Percentiles rank a stretch among this genome's conserved stretches.
Evolutionary conservation across 139 green algal species (phyloP).

Genomic region (Yamagishiella unicocca): DNA sequence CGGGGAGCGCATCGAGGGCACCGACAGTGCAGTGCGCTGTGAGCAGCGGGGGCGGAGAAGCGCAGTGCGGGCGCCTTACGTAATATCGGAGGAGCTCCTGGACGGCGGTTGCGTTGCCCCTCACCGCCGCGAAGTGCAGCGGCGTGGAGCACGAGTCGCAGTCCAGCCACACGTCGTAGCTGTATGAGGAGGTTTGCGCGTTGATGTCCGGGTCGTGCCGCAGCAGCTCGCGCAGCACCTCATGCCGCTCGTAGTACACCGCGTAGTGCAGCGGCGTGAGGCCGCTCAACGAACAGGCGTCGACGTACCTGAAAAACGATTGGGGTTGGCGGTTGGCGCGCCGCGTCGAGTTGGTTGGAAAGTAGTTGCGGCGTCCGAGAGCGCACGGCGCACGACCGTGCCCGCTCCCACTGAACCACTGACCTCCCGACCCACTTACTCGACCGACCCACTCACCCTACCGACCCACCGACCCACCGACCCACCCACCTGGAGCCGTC

Average conservation of each 20-base stretch:
- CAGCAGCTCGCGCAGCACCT: neutral
- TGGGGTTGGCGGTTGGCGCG: too few relatives aligned
- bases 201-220: neutral
- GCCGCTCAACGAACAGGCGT: neutral
- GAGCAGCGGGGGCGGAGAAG: too few relatives aligned
- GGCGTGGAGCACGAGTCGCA: neutral
- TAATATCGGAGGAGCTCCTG: neutral
- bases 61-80: neutral
- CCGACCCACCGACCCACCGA: too few relatives aligned
- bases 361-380: too few relatives aligned
- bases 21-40: too few relatives aligned
- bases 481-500: neutral
- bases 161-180: neutral
- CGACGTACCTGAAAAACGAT: neutral
- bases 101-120: neutral
- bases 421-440: too few relatives aligned
- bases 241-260: neutral
- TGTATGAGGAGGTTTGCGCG: neutral
- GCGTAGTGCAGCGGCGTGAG: neutral
- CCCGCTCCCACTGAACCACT: too few relatives aligned
- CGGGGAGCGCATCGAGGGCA: too few relatives aligned
- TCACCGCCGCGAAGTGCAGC: conserved; percentile 4
- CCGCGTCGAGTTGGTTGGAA: too few relatives aligned
- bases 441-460: too few relatives aligned
- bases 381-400: too few relatives aligned